A percentile compares a stretch with the other conserved stretches of the same genome.
These are phyloP conservation scores for Pyrenochaeta sp. DNA, from an alignment of 2,329 filamentous ascomycete species.

Conservation along the genomic window DNA sequence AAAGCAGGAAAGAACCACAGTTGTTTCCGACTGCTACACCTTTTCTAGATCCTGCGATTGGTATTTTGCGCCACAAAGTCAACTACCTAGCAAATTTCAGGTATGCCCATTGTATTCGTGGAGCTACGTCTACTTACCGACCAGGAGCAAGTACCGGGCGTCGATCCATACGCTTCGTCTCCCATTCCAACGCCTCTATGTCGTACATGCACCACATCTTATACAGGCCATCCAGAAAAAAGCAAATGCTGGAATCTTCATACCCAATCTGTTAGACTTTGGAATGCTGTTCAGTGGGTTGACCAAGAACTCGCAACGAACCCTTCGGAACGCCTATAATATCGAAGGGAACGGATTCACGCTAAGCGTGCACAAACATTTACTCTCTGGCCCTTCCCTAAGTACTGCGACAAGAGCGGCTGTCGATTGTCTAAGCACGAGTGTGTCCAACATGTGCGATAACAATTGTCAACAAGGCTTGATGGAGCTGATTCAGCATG, in stretches of 20 bases:
- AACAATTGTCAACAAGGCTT: slow-evolving; percentile 12
- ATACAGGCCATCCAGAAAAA: slow-evolving; percentile 53
- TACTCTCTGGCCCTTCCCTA: slow-evolving; percentile 43
- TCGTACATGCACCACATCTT: slow-evolving; percentile 50
- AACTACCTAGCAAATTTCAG: slow-evolving; percentile 20
- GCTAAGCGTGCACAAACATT: slow-evolving; percentile 46
- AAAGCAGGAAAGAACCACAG: slow-evolving; percentile 25
- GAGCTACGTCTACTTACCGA: neutral
- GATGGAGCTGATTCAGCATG: slow-evolving; percentile 37
- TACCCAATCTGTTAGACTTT: slow-evolving; percentile 45
- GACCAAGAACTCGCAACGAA: slow-evolving; percentile 21
- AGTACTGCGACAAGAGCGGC: slow-evolving; percentile 49
- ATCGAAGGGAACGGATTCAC: slow-evolving; percentile 51
- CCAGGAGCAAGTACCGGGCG: slow-evolving; percentile 18
- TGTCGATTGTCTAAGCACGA: slow-evolving; percentile 39
- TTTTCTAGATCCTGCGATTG: slow-evolving; percentile 25
- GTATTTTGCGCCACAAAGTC: slow-evolving; percentile 21
- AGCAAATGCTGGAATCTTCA: slow-evolving; percentile 49
- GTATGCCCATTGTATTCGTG: slow-evolving; percentile 1
- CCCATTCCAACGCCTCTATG: slow-evolving; percentile 54
- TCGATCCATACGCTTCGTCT: slow-evolving; percentile 55
- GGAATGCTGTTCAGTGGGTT: slow-evolving; percentile 42
- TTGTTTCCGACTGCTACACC: slow-evolving; percentile 18
- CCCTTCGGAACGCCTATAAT: slow-evolving; percentile 31
- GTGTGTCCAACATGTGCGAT: slow-evolving; percentile 20